Percentiles rank a stretch among this genome's conserved stretches.
These are phyloP conservation scores for Pythium sp. DNA, from an alignment of 352 stramenopile genomes.

Conservation along the genomic window DNA sequence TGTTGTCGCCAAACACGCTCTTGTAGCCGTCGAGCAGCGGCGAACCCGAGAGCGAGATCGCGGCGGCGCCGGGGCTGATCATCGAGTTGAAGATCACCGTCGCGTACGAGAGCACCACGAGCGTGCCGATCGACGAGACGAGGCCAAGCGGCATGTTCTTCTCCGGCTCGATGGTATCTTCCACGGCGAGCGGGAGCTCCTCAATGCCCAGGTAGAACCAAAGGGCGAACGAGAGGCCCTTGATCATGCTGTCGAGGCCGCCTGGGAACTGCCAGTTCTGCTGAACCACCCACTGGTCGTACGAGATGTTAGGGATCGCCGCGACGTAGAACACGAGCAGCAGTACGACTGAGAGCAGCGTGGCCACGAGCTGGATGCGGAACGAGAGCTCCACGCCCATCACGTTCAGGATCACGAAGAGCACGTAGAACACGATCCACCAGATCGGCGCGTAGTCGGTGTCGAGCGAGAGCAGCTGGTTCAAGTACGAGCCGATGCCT, in stretches of 20 bases:
- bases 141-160: conserved; percentile 61
- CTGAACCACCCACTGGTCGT: conserved; percentile 44
- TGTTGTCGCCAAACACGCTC: conserved; percentile 69
- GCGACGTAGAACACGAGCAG: conserved; percentile 66
- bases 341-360: conserved; percentile 52
- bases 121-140: conserved; percentile 52
- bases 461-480: conserved; percentile 43
- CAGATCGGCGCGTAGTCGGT: conserved; percentile 41
- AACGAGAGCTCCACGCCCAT: conserved; percentile 63
- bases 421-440: conserved; percentile 60
- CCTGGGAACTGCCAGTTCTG: conserved; percentile 42
- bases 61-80: conserved; percentile 47
- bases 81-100: conserved; percentile 69
- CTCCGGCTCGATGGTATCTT: conserved; percentile 62
- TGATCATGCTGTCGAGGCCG: conserved; percentile 45
- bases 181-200: conserved; percentile 56
- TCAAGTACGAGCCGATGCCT: conserved; percentile 68
- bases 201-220: conserved; percentile 78
- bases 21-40: conserved; percentile 61
- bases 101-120: conserved; percentile 48
- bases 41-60: conserved; percentile 40
- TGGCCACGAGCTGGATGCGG: conserved; percentile 55
- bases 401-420: conserved; percentile 64
- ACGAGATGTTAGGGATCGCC: conserved; percentile 55
- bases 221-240: conserved; percentile 62